Conservation (phyloP, 2,329 filamentous ascomycete species). For the Xylariaceae sp. region DNA sequence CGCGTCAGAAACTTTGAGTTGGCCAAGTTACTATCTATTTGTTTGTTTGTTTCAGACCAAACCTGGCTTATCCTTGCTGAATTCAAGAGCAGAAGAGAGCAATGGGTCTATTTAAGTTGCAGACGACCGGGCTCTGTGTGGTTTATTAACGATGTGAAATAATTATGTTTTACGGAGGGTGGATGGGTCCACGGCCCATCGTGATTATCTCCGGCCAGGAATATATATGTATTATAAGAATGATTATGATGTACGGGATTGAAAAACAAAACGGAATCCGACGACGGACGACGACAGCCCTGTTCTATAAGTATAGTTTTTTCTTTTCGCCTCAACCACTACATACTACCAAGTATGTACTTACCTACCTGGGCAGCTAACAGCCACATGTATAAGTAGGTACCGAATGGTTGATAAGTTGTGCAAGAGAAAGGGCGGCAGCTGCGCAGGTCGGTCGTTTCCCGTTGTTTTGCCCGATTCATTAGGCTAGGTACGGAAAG, state of each 20-base stretch:
- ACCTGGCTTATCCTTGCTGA: not conserved
- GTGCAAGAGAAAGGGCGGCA: not conserved
- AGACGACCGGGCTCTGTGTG: not conserved
- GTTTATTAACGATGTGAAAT: not conserved
- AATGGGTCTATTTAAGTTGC: not conserved
- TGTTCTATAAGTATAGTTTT: not conserved
- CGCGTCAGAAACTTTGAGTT: not conserved
- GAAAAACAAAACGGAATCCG: not conserved
- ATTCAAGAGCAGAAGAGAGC: not conserved
- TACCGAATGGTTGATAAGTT: too few relatives aligned
- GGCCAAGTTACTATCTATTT: not conserved
- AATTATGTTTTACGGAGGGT: not conserved
- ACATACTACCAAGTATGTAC: too few relatives aligned
- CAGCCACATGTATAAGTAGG: too few relatives aligned
- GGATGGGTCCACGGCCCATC: not conserved
- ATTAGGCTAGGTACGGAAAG: too few relatives aligned
- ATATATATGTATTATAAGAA: not conserved
- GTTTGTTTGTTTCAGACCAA: not conserved
- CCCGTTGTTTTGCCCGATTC: not conserved
- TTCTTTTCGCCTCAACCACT: not conserved
- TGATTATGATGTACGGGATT: not conserved
- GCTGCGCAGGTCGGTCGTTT: too few relatives aligned
- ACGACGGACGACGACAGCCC: not conserved
- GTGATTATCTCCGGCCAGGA: too few relatives aligned
- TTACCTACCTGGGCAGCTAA: too few relatives aligned